phyloP scores from a whole-genome alignment of 345 rosid species.

The Eucalyptus albens region DNA sequence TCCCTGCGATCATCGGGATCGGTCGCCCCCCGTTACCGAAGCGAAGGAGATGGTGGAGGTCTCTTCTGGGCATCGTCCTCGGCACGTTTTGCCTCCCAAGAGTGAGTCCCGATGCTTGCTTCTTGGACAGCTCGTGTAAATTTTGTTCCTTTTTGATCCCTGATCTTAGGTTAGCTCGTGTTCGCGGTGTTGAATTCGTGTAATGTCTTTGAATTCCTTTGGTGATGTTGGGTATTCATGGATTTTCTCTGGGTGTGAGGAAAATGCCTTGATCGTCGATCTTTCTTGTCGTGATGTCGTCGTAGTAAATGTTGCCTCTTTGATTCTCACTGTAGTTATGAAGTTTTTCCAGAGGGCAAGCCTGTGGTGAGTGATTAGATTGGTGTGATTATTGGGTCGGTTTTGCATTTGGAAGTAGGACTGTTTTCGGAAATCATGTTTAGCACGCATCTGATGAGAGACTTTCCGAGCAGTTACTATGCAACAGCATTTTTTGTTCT shows the following conservation, averaged over 20 bases:
- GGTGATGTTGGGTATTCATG: background rate
- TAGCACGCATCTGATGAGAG: background rate
- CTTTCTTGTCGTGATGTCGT: background rate
- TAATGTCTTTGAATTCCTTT: background rate
- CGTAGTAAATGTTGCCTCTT: background rate
- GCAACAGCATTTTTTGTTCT: background rate
- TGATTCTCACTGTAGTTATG: background rate
- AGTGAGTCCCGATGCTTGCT: conserved; percentile 26
- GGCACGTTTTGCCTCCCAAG: conserved; percentile 57
- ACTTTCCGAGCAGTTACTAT: background rate
- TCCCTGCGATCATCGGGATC: conserved; percentile 43
- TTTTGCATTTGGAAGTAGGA: background rate
- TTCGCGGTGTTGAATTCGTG: background rate
- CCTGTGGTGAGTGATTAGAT: background rate
- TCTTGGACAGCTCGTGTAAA: background rate
- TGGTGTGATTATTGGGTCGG: background rate
- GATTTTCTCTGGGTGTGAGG: background rate
- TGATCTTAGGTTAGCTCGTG: background rate
- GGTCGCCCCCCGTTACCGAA: conserved; percentile 12
- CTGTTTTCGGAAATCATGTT: background rate
- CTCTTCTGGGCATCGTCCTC: conserved; percentile 20
- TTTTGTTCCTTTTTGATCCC: background rate
- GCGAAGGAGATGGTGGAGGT: conserved; percentile 4
- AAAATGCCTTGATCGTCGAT: background rate
- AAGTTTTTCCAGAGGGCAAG: background rate